These are phyloP conservation scores for Spathaspora passalidarum DNA, from an alignment of 805 yeast species.

Conservation along the genomic window DNA sequence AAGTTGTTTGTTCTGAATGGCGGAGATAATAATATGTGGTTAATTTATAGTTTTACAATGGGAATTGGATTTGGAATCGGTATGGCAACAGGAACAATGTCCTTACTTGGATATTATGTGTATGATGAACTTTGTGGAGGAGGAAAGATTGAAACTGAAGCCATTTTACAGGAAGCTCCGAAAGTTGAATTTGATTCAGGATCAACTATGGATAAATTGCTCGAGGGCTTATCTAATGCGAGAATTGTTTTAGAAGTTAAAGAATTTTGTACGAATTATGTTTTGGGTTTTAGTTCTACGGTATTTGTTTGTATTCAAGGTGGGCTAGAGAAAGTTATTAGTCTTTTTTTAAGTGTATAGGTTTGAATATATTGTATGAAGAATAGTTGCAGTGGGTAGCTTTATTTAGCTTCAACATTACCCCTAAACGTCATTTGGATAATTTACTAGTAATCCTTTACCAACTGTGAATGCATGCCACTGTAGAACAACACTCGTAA, in stretches of 20 bases:
- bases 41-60: slow-evolving; percentile 31
- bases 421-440: no score
- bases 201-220: background rate
- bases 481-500: no score
- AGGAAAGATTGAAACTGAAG: background rate
- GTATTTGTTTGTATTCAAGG: slow-evolving; percentile 19
- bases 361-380: background rate
- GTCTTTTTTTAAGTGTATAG: background rate
- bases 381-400: background rate
- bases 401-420: background rate
- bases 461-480: no score
- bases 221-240: background rate
- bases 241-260: background rate
- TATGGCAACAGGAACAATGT: slow-evolving; percentile 23
- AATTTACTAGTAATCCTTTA: no score
- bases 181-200: background rate
- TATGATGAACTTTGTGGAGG: slow-evolving; percentile 1
- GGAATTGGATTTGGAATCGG: slow-evolving; percentile 38
- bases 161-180: background rate
- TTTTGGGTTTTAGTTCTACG: slow-evolving; percentile 9
- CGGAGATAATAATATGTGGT: slow-evolving; percentile 13
- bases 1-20: slow-evolving; percentile 5
- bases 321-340: slow-evolving; percentile 21
- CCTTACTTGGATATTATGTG: slow-evolving; percentile 10
- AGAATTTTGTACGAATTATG: slow-evolving; percentile 3